These are phyloP conservation scores for Cephalotrichum gorgonifer DNA, from an alignment of 2,329 filamentous ascomycete species.

Conservation along the genomic window DNA sequence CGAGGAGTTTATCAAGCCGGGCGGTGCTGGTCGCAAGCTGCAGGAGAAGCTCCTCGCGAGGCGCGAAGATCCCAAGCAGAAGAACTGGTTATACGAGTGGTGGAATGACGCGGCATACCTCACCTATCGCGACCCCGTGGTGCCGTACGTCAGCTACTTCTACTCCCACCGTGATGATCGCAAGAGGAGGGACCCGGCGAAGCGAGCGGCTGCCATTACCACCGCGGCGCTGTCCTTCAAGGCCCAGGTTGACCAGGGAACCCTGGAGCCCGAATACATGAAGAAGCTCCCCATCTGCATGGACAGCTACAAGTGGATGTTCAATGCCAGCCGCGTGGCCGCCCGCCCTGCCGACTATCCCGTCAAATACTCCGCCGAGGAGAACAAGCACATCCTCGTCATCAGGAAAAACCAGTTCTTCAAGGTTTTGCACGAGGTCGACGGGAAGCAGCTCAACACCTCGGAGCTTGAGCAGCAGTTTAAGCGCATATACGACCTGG, in stretches of 20 bases:
- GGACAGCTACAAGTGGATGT: slow-evolving; percentile 99
- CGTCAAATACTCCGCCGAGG: slow-evolving; percentile 63
- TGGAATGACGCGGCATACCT: slow-evolving; percentile 96
- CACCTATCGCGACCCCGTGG: slow-evolving; percentile 84
- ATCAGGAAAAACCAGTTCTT: slow-evolving; percentile 97
- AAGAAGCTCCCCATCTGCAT: slow-evolving; percentile 95
- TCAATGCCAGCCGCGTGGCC: slow-evolving; percentile 83
- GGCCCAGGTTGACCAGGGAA: slow-evolving; percentile 72
- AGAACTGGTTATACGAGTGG: slow-evolving; percentile 97
- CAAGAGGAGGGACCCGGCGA: slow-evolving; percentile 74
- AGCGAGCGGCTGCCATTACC: slow-evolving; percentile 84
- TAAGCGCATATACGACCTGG: slow-evolving; percentile 69
- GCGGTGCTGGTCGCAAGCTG: slow-evolving; percentile 69
- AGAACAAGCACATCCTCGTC: slow-evolving; percentile 80
- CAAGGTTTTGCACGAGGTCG: slow-evolving; percentile 75
- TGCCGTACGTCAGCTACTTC: slow-evolving; percentile 98
- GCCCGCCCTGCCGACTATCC: slow-evolving; percentile 74
- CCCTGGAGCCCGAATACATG: slow-evolving; percentile 96
- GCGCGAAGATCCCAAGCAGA: slow-evolving; percentile 66
- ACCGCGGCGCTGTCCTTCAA: slow-evolving; percentile 88
- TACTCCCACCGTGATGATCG: slow-evolving; percentile 96
- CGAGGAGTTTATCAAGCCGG: slow-evolving; percentile 79
- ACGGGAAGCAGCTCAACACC: slow-evolving; percentile 77
- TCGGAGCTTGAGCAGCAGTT: slow-evolving; percentile 88
- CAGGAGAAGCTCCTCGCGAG: slow-evolving; percentile 80